A percentile compares a stretch with the other conserved stretches of the same genome.
phyloP scores from a whole-genome alignment of 495 filamentous ascomycete species.

The Penicillium lagena region DNA sequence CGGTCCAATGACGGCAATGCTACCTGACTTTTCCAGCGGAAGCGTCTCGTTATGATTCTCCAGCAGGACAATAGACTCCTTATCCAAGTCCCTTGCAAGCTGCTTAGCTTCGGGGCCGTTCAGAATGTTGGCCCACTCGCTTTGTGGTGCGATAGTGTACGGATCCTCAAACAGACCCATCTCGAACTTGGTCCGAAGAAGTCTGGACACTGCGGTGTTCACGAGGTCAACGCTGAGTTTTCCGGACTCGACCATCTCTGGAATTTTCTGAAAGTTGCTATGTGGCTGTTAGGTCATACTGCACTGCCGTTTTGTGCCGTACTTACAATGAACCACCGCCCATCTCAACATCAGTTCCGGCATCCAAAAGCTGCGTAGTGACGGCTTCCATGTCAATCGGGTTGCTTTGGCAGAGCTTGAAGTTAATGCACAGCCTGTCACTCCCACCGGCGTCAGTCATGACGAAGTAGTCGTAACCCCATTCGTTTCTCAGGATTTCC shows the following conservation, averaged over 20 bases:
- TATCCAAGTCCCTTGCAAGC: conserved; percentile 54
- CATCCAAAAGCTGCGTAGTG: conserved; percentile 48
- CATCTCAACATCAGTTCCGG: conserved; percentile 73
- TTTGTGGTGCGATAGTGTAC: conserved; percentile 45
- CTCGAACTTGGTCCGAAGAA: conserved; percentile 58
- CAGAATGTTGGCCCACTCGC: conserved; percentile 48
- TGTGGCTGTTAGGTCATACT: neutral
- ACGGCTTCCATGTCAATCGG: conserved; percentile 57
- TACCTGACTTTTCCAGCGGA: conserved; percentile 52
- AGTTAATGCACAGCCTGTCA: conserved; percentile 56
- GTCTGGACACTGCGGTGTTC: conserved; percentile 56
- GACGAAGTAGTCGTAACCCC: conserved; percentile 63
- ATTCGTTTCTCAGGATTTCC: conserved; percentile 60
- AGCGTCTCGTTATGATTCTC: conserved; percentile 59
- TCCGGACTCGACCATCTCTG: conserved; percentile 52
- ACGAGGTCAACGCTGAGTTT: conserved; percentile 49
- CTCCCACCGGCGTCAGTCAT: conserved; percentile 57
- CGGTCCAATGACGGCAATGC: conserved; percentile 65
- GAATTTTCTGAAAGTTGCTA: conserved; percentile 58
- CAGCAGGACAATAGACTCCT: conserved; percentile 62
- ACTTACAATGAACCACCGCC: conserved; percentile 59
- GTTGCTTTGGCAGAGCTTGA: conserved; percentile 50
- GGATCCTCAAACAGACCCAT: conserved; percentile 65
- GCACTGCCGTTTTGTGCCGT: neutral
- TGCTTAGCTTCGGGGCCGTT: conserved; percentile 49